A percentile compares a stretch with the other conserved stretches of the same genome.
Conservation (phyloP, 1,284 basidiomycete genomes). For the Trametes hirsuta region DNA sequence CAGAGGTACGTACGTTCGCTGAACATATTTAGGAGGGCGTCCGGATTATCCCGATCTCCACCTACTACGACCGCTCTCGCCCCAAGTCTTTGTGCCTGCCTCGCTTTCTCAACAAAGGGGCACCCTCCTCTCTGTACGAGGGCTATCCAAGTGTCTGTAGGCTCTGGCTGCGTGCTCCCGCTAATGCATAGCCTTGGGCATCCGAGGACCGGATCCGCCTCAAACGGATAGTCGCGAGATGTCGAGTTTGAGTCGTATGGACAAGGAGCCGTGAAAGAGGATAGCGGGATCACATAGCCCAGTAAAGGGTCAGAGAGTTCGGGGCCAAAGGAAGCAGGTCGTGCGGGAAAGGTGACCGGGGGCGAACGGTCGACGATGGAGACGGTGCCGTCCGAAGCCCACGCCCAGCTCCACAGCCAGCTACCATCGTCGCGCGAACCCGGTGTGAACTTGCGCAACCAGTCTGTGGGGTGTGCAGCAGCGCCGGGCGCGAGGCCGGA, state of each 20-base stretch:
- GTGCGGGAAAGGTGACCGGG: slow-evolving; percentile 63
- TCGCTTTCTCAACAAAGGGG: slow-evolving; percentile 85
- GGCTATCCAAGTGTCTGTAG: slow-evolving; percentile 79
- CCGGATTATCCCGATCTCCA: slow-evolving; percentile 75
- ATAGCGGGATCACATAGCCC: slow-evolving; percentile 78
- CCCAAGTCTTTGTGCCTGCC: slow-evolving; percentile 83
- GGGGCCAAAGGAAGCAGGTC: slow-evolving; percentile 73
- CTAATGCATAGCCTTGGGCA: slow-evolving; percentile 67
- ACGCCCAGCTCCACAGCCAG: slow-evolving; percentile 53
- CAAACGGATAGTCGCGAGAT: slow-evolving; percentile 16
- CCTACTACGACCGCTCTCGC: slow-evolving; percentile 89
- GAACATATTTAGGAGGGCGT: slow-evolving; percentile 89
- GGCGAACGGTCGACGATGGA: slow-evolving; percentile 76
- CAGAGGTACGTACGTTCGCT: slow-evolving; percentile 65
- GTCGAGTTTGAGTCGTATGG: slow-evolving; percentile 32
- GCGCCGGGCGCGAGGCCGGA: slow-evolving; percentile 18
- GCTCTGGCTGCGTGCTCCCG: slow-evolving; percentile 54
- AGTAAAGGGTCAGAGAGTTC: slow-evolving; percentile 71
- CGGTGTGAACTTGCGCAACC: slow-evolving; percentile 34
- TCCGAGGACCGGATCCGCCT: slow-evolving; percentile 50
- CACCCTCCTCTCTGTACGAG: slow-evolving; percentile 86
- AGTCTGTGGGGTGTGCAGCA: slow-evolving; percentile 29
- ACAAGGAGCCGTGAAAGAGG: slow-evolving; percentile 68
- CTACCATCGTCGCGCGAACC: slow-evolving; percentile 32
- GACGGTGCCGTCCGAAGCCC: slow-evolving; percentile 78